phyloP scores from a whole-genome alignment of 1,284 basidiomycete species.

The Ceratorhiza oryzae-sativae region DNA sequence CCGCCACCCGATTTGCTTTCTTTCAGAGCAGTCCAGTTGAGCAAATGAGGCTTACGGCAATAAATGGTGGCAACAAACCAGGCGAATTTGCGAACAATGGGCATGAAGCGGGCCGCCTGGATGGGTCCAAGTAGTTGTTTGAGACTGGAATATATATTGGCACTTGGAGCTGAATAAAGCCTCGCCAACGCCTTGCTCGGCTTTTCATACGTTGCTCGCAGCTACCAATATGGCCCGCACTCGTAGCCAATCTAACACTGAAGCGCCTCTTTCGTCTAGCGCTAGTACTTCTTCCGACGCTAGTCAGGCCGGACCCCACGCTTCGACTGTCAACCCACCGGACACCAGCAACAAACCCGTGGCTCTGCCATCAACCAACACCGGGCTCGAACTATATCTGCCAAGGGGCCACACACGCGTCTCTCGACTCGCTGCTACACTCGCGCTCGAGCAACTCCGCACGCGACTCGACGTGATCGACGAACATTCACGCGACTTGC shows the following conservation, averaged over 20 bases:
- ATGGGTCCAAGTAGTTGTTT: conserved; percentile 4
- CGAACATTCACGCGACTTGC: conserved; percentile 8
- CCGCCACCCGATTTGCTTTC: background rate
- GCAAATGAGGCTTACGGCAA: background rate
- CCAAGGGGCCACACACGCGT: background rate
- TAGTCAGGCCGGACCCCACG: background rate
- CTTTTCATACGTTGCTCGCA: background rate
- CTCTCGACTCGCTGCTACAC: background rate
- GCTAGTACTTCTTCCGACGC: background rate
- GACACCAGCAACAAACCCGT: background rate
- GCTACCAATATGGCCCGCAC: conserved; percentile 13
- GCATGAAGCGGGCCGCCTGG: background rate
- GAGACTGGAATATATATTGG: background rate
- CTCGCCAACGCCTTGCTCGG: background rate
- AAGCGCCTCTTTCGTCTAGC: background rate
- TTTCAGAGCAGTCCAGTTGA: background rate
- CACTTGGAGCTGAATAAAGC: background rate
- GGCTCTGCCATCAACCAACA: background rate
- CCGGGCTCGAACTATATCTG: no score
- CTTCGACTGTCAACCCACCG: conserved; percentile 3
- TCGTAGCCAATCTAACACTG: conserved; percentile 4
- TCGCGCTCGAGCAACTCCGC: conserved; percentile 8
- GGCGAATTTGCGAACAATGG: background rate
- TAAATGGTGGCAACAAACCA: background rate
- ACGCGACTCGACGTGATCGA: conserved; percentile 19